Conservation (phyloP, 306 rosid genomes). For the Quercus bicolor region DNA sequence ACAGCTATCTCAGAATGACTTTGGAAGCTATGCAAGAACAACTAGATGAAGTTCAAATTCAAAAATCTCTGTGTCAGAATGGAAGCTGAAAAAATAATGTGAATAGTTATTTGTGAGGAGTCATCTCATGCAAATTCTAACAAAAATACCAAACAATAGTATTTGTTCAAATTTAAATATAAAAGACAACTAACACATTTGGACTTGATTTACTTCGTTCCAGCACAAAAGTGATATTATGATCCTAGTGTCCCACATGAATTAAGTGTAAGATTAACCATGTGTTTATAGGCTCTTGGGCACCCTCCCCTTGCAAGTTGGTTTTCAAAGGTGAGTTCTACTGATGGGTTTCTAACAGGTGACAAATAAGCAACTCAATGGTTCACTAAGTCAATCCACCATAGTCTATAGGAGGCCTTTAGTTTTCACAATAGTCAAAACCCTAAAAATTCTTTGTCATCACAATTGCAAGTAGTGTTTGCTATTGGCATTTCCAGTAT, state of each 20-base stretch:
- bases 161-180: background rate
- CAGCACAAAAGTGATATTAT: too few relatives aligned
- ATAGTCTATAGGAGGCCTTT: background rate
- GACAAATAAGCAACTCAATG: too few relatives aligned
- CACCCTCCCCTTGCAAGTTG: too few relatives aligned
- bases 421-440: background rate
- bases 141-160: background rate
- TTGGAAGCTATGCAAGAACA: background rate
- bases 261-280: too few relatives aligned
- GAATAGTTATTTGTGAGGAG: background rate
- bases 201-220: background rate
- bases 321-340: too few relatives aligned
- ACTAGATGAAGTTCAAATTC: slow-evolving; percentile 13
- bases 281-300: too few relatives aligned
- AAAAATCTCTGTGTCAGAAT: slow-evolving; percentile 14
- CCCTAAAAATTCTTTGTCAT: background rate
- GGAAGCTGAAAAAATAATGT: background rate
- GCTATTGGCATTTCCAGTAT: background rate
- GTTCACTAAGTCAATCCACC: background rate
- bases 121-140: background rate
- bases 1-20: slow-evolving; percentile 20
- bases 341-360: too few relatives aligned
- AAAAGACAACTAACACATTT: background rate
- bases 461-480: background rate
- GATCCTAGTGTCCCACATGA: too few relatives aligned